Base-by-base conservation (phyloP, 2,329 filamentous ascomycete species). In the Coccinonectria pachysandricola region DNA sequence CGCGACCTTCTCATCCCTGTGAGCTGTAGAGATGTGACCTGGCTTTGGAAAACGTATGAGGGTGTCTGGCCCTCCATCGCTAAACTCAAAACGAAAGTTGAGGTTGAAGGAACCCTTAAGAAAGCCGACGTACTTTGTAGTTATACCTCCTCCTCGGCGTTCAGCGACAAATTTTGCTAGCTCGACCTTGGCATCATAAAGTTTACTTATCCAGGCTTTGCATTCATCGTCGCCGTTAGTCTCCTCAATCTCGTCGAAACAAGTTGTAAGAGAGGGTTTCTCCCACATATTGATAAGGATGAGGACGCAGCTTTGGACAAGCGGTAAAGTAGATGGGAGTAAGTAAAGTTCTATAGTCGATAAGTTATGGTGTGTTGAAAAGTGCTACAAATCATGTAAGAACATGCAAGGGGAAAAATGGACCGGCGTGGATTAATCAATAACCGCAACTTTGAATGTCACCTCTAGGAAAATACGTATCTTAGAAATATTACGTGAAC, bases 1-100 rank as follows among this genome's bases (percentile, higher is more conserved):
- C 12, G 23, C 21, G 19, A 56, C 42, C 25, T 56, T 59, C 25
- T 56, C 51, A 22, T 49, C 45, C 18, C 42, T 24, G 10, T 36
- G 28, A 7, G 27, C 10, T 8, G 35, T 30, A 19, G 34, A 26
- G 12, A 33, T 48, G 18, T 40, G 35, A 4, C 46, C 46, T 2
- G 42, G 42, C 25, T 40, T 32, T 7, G 40, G 40, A 17, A 48
- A 52, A 2, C 42, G 44, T 18, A 50, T 46, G 9, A 50, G 35
- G n/a, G 29, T 40, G 16, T 39, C 36, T 7, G 37, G 36, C 3
- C 33, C 35, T 21, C 15, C 30, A 23, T 41, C 39, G 16, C 21
- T 20, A 24, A 45, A 44, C 14, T 25, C 35, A 30, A 42, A 35
- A 12, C 35, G 34, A 20, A 47, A 39, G 35, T 39, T 37, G 11